Conservation (phyloP, 352 stramenopile species). For the Phytophthora ohioensis region DNA sequence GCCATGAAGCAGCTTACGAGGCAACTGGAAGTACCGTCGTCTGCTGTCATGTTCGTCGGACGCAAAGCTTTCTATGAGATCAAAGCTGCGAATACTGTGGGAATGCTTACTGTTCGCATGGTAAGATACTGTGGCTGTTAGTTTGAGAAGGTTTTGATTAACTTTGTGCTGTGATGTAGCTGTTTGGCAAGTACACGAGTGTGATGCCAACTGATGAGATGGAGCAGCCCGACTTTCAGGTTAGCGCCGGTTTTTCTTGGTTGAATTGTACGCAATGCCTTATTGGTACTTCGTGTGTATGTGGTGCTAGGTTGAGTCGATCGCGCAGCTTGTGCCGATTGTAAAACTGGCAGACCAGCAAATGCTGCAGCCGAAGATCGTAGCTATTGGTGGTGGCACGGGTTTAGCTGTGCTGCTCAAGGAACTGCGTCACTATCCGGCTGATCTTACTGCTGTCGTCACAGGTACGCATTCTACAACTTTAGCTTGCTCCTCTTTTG, state of each 20-base stretch:
- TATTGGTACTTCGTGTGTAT: not conserved
- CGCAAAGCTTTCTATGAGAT: constrained; percentile 90
- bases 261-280: not conserved
- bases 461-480: constrained; percentile 47
- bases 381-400: constrained; percentile 82
- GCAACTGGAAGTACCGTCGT: constrained; percentile 70
- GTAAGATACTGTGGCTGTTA: constrained; percentile 29
- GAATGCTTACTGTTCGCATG: constrained; percentile 82
- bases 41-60: constrained; percentile 83
- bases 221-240: constrained; percentile 85
- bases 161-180: constrained; percentile 62
- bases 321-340: constrained; percentile 79
- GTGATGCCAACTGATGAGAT: constrained; percentile 89
- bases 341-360: constrained; percentile 83
- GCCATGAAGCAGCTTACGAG: constrained; percentile 79
- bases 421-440: constrained; percentile 84
- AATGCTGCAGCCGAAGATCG: constrained; percentile 85
- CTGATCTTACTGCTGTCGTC: constrained; percentile 87
- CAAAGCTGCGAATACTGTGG: constrained; percentile 83
- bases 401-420: constrained; percentile 86
- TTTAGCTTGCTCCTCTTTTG: not conserved
- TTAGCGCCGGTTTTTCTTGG: constrained; percentile 19
- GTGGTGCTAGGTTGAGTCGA: constrained; percentile 67
- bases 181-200: constrained; percentile 85
- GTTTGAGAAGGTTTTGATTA: constrained; percentile 5